A percentile compares a stretch with the other conserved stretches of the same genome.
Evolutionary conservation across 2,329 filamentous ascomycete genomes (phyloP).

Genomic region (Aureobasidium lini): DNA sequence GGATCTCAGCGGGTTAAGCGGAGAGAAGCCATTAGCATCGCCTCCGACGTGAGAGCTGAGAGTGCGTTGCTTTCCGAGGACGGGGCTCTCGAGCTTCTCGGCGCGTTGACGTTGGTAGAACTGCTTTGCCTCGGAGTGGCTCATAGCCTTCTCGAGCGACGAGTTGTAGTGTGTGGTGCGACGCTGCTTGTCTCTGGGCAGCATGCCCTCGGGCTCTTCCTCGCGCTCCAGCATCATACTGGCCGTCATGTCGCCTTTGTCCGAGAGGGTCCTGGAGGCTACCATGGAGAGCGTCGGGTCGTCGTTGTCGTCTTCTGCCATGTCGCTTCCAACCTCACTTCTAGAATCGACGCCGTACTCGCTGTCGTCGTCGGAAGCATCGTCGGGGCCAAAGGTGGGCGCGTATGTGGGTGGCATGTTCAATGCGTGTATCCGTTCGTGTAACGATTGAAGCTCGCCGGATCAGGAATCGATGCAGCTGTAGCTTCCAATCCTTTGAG

Average conservation of each 20-base stretch:
- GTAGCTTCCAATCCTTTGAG: neutral
- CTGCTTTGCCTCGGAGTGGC: constrained; percentile 86
- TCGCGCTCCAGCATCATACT: constrained; percentile 18
- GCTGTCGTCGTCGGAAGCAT: constrained; percentile 4
- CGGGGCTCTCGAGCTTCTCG: constrained; percentile 44
- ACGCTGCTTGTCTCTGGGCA: constrained; percentile 46
- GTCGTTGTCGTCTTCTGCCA: neutral
- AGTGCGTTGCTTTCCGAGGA: constrained; percentile 36
- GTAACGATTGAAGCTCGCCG: neutral
- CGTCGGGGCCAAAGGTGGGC: constrained; percentile 7
- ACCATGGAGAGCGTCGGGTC: neutral
- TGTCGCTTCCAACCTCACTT: neutral
- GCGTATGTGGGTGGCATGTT: constrained; percentile 10
- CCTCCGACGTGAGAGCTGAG: constrained; percentile 34
- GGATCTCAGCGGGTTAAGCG: constrained; percentile 36
- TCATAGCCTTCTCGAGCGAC: constrained; percentile 88
- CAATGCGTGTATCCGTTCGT: neutral
- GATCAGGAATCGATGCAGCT: neutral
- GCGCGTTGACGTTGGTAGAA: constrained; percentile 88
- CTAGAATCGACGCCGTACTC: neutral
- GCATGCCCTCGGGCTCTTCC: constrained; percentile 27
- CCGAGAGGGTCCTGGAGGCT: neutral
- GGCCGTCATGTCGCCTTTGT: constrained; percentile 5
- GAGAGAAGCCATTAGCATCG: constrained; percentile 30
- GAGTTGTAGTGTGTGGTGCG: constrained; percentile 90